These are phyloP conservation scores for Candida freyschussii DNA, from an alignment of 1,139 yeast genomes.

Conservation along the genomic window DNA sequence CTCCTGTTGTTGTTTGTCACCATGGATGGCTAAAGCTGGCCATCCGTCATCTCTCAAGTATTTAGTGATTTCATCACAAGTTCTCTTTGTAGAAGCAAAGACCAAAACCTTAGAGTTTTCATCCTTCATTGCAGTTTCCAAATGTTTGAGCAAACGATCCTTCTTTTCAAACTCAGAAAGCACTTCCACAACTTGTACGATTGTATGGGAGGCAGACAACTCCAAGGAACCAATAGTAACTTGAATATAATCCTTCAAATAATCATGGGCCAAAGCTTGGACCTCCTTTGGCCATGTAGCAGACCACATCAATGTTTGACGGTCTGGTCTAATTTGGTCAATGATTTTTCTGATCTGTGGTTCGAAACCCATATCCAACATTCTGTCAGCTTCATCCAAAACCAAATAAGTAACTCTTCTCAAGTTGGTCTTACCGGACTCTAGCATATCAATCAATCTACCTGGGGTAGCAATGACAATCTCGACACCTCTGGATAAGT, in stretches of 20 bases:
- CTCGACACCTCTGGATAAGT: constrained; percentile 88
- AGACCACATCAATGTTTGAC: constrained; percentile 99
- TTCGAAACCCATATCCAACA: constrained; percentile 97
- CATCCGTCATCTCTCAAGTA: constrained; percentile 95
- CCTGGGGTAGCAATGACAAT: constrained; percentile 97
- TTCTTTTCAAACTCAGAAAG: constrained; percentile 89
- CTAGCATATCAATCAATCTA: constrained; percentile 96
- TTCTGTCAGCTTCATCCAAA: constrained; percentile 93
- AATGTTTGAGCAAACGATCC: constrained; percentile 80
- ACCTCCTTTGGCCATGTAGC: constrained; percentile 99
- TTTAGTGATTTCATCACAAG: constrained; percentile 91
- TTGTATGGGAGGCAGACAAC: constrained; percentile 93
- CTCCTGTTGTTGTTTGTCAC: constrained; percentile 96
- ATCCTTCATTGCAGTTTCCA: constrained; percentile 80
- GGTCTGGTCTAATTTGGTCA: constrained; percentile 93
- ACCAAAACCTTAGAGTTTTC: constrained; percentile 73
- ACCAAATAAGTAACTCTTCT: constrained; percentile 96
- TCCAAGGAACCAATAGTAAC: constrained; percentile 95
- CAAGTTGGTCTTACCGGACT: constrained; percentile 89
- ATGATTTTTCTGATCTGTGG: constrained; percentile 94
- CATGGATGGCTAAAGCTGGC: constrained; percentile 99
- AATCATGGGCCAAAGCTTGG: constrained; percentile 86
- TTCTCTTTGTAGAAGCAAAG: constrained; percentile 94
- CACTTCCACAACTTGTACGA: constrained; percentile 90
- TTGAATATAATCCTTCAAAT: constrained; percentile 88